A percentile compares a stretch with the other conserved stretches of the same genome.
Conservation (phyloP, 2,329 filamentous ascomycete genomes). For the Nigrograna mackinnonii region DNA sequence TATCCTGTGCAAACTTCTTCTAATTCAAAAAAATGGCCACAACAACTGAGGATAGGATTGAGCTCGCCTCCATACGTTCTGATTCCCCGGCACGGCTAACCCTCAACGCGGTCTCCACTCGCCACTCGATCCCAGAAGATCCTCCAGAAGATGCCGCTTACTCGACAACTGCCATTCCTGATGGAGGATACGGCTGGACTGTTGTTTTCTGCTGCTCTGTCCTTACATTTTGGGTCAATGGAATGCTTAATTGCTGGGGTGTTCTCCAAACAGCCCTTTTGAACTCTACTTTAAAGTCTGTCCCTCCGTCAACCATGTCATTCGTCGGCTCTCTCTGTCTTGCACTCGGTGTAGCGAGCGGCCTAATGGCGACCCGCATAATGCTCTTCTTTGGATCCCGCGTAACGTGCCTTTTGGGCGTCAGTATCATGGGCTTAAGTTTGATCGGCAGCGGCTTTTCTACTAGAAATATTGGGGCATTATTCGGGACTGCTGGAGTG, state of each 20-base stretch:
- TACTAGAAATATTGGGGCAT: slow-evolving; percentile 47
- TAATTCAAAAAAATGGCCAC: not conserved
- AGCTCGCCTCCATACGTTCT: not conserved
- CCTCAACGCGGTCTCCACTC: not conserved
- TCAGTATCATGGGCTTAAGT: slow-evolving; percentile 55
- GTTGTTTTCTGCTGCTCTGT: slow-evolving; percentile 56
- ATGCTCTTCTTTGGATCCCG: slow-evolving; percentile 55
- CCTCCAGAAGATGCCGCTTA: slow-evolving; percentile 12
- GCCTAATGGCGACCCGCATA: slow-evolving; percentile 56
- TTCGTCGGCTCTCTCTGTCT: slow-evolving; percentile 62
- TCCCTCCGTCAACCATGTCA: slow-evolving; percentile 55
- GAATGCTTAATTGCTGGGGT: slow-evolving; percentile 63
- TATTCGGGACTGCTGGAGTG: slow-evolving; percentile 56
- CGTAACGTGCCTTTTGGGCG: slow-evolving; percentile 51
- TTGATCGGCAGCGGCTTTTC: slow-evolving; percentile 54
- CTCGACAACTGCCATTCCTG: slow-evolving; percentile 41
- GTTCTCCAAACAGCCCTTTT: slow-evolving; percentile 63
- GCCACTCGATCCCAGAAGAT: not conserved
- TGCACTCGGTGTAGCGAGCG: slow-evolving; percentile 56
- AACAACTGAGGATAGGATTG: not conserved
- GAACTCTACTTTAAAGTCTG: slow-evolving; percentile 47
- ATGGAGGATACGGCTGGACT: slow-evolving; percentile 62
- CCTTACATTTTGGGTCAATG: slow-evolving; percentile 56
- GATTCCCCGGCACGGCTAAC: not conserved
- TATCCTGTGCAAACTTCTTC: not conserved